Conservation (phyloP, 2,329 filamentous ascomycete genomes). For the Colletotrichum lupini region DNA sequence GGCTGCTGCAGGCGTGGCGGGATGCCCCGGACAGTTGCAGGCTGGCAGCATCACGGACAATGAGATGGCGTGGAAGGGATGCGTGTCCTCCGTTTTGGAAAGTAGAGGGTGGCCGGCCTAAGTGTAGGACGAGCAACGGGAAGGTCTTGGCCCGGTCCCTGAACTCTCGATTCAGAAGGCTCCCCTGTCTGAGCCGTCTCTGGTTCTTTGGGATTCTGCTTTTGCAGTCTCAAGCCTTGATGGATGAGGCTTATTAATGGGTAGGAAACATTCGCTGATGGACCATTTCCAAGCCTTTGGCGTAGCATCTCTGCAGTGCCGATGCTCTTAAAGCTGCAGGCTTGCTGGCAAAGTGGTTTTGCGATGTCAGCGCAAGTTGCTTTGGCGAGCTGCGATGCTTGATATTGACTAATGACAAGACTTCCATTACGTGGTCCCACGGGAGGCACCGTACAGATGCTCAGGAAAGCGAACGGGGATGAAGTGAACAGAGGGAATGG, state of each 20-base stretch:
- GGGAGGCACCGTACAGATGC: neutral
- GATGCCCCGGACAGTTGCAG: constrained; percentile 23
- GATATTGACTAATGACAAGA: constrained; percentile 19
- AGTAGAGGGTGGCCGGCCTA: neutral
- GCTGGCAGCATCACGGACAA: constrained; percentile 1
- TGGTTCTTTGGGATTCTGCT: neutral
- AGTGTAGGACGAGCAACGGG: constrained; percentile 20
- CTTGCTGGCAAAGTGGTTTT: neutral
- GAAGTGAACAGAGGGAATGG: neutral
- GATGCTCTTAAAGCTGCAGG: neutral
- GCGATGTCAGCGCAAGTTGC: constrained; percentile 4
- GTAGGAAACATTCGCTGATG: neutral
- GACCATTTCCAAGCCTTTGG: neutral
- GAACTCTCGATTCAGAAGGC: neutral
- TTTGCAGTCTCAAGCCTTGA: neutral
- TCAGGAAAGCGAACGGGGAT: neutral
- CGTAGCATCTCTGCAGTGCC: no score
- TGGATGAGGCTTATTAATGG: neutral
- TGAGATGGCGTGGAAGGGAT: constrained; percentile 21
- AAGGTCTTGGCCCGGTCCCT: constrained; percentile 25
- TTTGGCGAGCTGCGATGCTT: neutral
- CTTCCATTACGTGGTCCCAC: constrained; percentile 16
- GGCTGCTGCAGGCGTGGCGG: neutral
- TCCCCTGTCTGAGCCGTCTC: no score
- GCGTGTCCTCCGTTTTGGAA: constrained; percentile 31